Conservation (phyloP, 2,329 filamentous ascomycete species). For the Fusarium irregulare region DNA sequence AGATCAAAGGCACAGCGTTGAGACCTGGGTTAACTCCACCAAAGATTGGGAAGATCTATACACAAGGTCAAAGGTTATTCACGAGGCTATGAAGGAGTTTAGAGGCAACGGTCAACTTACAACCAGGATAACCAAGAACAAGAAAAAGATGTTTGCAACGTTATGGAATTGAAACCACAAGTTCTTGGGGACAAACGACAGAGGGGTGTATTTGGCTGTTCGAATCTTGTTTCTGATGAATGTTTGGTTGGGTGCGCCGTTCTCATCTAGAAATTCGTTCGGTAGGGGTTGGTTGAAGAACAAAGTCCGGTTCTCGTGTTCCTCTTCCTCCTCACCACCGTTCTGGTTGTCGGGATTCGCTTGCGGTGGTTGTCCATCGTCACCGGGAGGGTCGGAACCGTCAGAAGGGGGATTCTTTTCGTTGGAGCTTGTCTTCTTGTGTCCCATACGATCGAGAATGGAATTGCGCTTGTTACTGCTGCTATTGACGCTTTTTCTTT, state of each 20-base stretch:
- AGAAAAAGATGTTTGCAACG: conserved; percentile 97
- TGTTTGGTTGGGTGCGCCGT: conserved; percentile 75
- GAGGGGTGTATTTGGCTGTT: conserved; percentile 95
- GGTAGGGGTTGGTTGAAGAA: conserved; percentile 92
- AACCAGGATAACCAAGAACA: conserved; percentile 93
- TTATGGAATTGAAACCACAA: conserved; percentile 98
- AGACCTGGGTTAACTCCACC: conserved; percentile 90
- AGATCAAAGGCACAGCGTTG: conserved; percentile 89
- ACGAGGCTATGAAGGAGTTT: not conserved
- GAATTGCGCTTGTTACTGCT: conserved; percentile 83
- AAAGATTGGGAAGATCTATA: conserved; percentile 94
- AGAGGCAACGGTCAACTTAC: conserved; percentile 66
- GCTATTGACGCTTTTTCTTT: conserved; percentile 80
- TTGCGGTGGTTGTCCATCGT: conserved; percentile 44
- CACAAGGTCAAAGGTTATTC: conserved; percentile 34
- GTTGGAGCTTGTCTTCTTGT: conserved; percentile 67
- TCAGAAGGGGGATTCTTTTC: conserved; percentile 73
- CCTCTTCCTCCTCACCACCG: conserved; percentile 54
- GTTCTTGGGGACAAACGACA: conserved; percentile 97
- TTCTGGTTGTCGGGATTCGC: conserved; percentile 50
- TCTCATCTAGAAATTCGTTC: conserved; percentile 78
- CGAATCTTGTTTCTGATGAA: conserved; percentile 96
- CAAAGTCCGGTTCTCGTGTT: conserved; percentile 66
- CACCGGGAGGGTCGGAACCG: conserved; percentile 42
- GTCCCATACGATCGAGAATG: conserved; percentile 80